Conservation (phyloP, 345 rosid genomes). For the Brassica juncea region DNA sequence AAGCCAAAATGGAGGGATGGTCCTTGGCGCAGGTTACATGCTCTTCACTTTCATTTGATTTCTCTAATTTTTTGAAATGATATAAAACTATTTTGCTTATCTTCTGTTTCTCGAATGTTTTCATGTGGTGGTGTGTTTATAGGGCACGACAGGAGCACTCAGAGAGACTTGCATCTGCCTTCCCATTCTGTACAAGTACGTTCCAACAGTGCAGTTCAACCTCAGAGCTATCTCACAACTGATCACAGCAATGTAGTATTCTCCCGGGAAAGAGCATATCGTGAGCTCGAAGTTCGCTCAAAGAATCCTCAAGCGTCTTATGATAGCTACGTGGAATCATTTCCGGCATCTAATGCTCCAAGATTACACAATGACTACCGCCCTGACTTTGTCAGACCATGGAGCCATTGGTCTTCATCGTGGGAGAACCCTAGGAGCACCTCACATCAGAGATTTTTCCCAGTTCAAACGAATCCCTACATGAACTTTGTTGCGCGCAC, state of each 20-base stretch:
- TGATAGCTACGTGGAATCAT: slow-evolving; percentile 45
- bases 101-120: slow-evolving; percentile 25
- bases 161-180: slow-evolving; percentile 45
- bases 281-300: slow-evolving; percentile 46
- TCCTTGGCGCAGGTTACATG: slow-evolving; percentile 57
- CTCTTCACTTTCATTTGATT: not conserved
- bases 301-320: slow-evolving; percentile 48
- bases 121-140: slow-evolving; percentile 37
- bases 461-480: slow-evolving; percentile 53
- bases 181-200: slow-evolving; percentile 50
- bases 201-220: slow-evolving; percentile 51
- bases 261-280: slow-evolving; percentile 46
- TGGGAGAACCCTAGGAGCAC: slow-evolving; percentile 51
- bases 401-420: slow-evolving; percentile 51
- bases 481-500: slow-evolving; percentile 46
- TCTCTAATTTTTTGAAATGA: slow-evolving; percentile 10
- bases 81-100: not conserved
- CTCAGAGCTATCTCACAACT: slow-evolving; percentile 44
- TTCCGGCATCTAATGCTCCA: slow-evolving; percentile 45
- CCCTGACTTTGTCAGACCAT: slow-evolving; percentile 53
- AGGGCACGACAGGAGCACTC: slow-evolving; percentile 55
- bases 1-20: slow-evolving; percentile 34
- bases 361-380: slow-evolving; percentile 44
- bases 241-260: slow-evolving; percentile 52
- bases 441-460: slow-evolving; percentile 39